Evolutionary conservation across 1,139 yeast genomes (phyloP), one percentile per base, ranked within the genome.

Genomic region (Yamadazyma dushanensis): DNA sequence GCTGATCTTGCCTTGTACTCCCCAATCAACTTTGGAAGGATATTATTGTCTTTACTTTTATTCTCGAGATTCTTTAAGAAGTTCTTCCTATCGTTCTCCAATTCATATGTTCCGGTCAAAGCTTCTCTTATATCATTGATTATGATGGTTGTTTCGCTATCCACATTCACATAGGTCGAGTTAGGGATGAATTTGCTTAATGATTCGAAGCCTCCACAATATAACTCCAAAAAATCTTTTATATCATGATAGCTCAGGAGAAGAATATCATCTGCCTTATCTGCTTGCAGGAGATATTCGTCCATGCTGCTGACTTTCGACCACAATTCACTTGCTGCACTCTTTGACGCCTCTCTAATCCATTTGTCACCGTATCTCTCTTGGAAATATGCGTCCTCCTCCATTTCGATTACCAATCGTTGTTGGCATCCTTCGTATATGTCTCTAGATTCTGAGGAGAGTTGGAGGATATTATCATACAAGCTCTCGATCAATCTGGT

Each of bases 221-320:
- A 66, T 1, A 80, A 53, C 14, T 61, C 61, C 24, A 85, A 49
- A 13, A 57, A 54, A 0, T 68, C 66, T 39, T 61, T 67, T 29
- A 80, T 62, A 8, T 68, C 68, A 2, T 52, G 45, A 40, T 73
- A 74, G 41, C 75, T 76, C 6, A 56, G 53, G 8, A 60, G 50
- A 0, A 84, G 73, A 3, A 67, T 54, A 3, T 57, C 58, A 54
- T 89, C 96, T 3, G 95, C 86, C 3, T 61, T 52, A 22, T 64
- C 62, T 1, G 95, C 95, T 43, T 80, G 79, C 2, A 51, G 49
- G 14, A 84, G 54, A 50, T 82, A 84, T 4, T 55, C 57, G 24
- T 63, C 63, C 57, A 80, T 63, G 20, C 68, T 70, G 4, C 56
- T 51, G 2, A 80, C 56, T 34, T 71, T 71, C 2, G 56, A 57